These are phyloP conservation scores for Diaporthe sp. DNA, from an alignment of 2,329 filamentous ascomycete genomes.

Conservation along the genomic window DNA sequence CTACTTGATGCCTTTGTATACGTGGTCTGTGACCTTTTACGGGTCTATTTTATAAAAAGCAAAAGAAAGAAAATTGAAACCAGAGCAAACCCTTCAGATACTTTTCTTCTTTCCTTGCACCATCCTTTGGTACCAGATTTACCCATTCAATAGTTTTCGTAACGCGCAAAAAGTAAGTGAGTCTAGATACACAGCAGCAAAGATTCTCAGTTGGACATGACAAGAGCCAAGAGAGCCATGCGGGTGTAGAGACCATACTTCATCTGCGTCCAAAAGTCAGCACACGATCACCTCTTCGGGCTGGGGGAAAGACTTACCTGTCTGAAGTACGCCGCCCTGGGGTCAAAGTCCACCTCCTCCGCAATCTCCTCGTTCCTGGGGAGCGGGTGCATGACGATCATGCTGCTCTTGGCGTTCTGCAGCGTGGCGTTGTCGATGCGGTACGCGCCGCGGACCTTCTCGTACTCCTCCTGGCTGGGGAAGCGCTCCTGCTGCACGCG, in stretches of 20 bases:
- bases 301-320: conserved; percentile 76
- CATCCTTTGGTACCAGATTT: neutral
- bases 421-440: conserved; percentile 91
- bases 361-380: conserved; percentile 93
- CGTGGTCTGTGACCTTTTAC: conserved; percentile 38
- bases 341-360: conserved; percentile 97
- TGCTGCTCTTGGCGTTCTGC: conserved; percentile 90
- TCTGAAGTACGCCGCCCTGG: conserved; percentile 96
- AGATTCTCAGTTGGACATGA: conserved; percentile 69
- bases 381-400: conserved; percentile 95
- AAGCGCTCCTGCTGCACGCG: conserved; percentile 97
- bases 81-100: neutral
- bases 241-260: conserved; percentile 96
- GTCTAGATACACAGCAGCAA: conserved; percentile 32
- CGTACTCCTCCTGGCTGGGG: conserved; percentile 81
- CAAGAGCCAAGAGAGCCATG: conserved; percentile 95
- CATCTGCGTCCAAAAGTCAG: conserved; percentile 71
- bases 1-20: conserved; percentile 34
- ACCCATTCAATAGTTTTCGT: conserved; percentile 2
- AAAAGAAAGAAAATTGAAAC: conserved; percentile 2
- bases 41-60: conserved; percentile 30
- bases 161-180: neutral
- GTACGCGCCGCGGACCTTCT: conserved; percentile 88
- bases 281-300: conserved; percentile 52
- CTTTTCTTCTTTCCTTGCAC: conserved; percentile 14